phyloP scores from a whole-genome alignment of 805 yeast species.

The Starmerella apis region DNA sequence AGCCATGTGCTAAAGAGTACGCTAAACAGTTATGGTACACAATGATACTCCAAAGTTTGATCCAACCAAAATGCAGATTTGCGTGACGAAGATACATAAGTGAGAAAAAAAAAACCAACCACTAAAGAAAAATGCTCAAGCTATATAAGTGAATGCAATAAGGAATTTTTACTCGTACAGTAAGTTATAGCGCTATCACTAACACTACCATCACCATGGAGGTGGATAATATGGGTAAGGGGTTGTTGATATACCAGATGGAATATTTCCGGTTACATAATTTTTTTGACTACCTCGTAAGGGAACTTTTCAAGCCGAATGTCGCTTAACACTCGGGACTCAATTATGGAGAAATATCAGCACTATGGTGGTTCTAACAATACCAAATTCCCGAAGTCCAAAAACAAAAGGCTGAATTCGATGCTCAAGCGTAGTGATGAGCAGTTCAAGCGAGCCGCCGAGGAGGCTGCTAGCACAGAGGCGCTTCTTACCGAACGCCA shows the following conservation, averaged over 20 bases:
- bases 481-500: slow-evolving; percentile 70
- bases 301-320: not conserved
- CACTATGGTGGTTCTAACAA: slow-evolving; percentile 40
- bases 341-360: slow-evolving; percentile 24
- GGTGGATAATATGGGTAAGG: too few relatives aligned
- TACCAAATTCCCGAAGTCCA: slow-evolving; percentile 43
- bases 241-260: not conserved
- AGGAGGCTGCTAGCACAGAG: slow-evolving; percentile 78
- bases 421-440: slow-evolving; percentile 51
- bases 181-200: too few relatives aligned
- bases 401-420: slow-evolving; percentile 28
- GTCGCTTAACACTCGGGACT: not conserved
- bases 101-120: too few relatives aligned
- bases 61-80: too few relatives aligned
- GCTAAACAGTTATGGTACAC: too few relatives aligned
- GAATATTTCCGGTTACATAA: not conserved
- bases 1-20: too few relatives aligned
- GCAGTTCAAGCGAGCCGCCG: slow-evolving; percentile 66
- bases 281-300: not conserved
- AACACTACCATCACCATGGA: too few relatives aligned
- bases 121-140: too few relatives aligned
- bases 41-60: too few relatives aligned
- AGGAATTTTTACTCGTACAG: too few relatives aligned
- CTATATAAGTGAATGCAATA: too few relatives aligned
- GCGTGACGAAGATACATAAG: too few relatives aligned